phyloP scores from a whole-genome alignment of 345 rosid genomes.

The Erodium maritimum region DNA sequence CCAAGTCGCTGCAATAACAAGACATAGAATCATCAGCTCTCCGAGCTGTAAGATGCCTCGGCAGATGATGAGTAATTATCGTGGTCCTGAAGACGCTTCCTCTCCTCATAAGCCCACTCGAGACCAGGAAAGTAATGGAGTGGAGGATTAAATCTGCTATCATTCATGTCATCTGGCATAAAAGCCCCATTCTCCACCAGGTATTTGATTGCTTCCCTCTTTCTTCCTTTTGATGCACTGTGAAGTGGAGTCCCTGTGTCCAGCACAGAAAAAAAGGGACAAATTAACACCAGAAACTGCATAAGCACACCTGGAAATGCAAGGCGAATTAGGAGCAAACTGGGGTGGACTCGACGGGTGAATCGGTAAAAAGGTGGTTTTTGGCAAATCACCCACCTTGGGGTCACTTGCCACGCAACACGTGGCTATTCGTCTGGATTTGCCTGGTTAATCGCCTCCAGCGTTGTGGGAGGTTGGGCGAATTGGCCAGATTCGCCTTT shows the following conservation, averaged over 20 bases:
- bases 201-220: conserved; percentile 75
- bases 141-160: conserved; percentile 84
- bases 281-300: background rate
- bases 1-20: too few species aligned
- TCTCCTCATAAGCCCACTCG: conserved; percentile 95
- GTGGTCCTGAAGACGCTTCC: conserved; percentile 31
- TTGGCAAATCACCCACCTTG: too few species aligned
- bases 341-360: too few species aligned
- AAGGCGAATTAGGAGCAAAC: too few species aligned
- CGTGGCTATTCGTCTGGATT: too few species aligned
- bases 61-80: conserved; percentile 34
- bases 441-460: too few species aligned
- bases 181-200: conserved; percentile 85
- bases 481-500: too few species aligned
- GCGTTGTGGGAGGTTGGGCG: too few species aligned
- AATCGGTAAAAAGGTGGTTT: too few species aligned
- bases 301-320: too few species aligned
- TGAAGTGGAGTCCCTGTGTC: conserved; percentile 93
- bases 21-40: conserved; percentile 17
- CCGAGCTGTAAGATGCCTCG: conserved; percentile 47
- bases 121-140: conserved; percentile 90
- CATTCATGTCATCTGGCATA: conserved; percentile 73
- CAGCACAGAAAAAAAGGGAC: background rate
- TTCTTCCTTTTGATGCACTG: conserved; percentile 72
- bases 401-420: too few species aligned